phyloP scores from a whole-genome alignment of 371 early-diverging fungal genomes.

The Mucor saturninus region DNA sequence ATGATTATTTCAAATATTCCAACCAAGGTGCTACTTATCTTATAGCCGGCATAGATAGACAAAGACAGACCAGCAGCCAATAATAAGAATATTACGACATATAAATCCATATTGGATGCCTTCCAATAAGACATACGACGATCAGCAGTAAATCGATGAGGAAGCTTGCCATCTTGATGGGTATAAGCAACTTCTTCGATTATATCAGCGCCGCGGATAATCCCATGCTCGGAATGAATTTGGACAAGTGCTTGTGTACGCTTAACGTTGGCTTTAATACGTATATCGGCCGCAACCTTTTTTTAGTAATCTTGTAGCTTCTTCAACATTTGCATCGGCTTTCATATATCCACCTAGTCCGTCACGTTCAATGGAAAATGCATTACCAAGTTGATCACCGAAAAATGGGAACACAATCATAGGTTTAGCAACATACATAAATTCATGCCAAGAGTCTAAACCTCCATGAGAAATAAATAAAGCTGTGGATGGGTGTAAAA shows the following conservation, averaged over 20 bases:
- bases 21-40: no score
- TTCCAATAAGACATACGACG: slow-evolving; percentile 27
- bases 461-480: slow-evolving; percentile 50
- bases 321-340: neutral
- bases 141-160: slow-evolving; percentile 15
- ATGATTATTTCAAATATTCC: no score
- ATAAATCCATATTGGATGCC: neutral
- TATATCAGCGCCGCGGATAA: slow-evolving; percentile 31
- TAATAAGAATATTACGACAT: no score
- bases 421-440: slow-evolving; percentile 34
- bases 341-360: slow-evolving; percentile 4
- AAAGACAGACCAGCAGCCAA: no score
- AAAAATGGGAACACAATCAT: slow-evolving; percentile 47
- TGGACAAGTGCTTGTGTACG: slow-evolving; percentile 24
- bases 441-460: slow-evolving; percentile 40
- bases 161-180: slow-evolving; percentile 19
- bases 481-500: slow-evolving; percentile 31
- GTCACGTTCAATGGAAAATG: slow-evolving; percentile 5
- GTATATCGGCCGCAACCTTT: slow-evolving; percentile 5
- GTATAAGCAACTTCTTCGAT: slow-evolving; percentile 32
- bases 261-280: slow-evolving; percentile 10
- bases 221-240: slow-evolving; percentile 24
- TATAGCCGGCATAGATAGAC: no score
- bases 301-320: neutral
- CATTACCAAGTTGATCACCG: slow-evolving; percentile 43